Evolutionary conservation across 2,329 filamentous ascomycete species (phyloP).

Genomic region (Nothophaeocryptopus gaeumannii): DNA sequence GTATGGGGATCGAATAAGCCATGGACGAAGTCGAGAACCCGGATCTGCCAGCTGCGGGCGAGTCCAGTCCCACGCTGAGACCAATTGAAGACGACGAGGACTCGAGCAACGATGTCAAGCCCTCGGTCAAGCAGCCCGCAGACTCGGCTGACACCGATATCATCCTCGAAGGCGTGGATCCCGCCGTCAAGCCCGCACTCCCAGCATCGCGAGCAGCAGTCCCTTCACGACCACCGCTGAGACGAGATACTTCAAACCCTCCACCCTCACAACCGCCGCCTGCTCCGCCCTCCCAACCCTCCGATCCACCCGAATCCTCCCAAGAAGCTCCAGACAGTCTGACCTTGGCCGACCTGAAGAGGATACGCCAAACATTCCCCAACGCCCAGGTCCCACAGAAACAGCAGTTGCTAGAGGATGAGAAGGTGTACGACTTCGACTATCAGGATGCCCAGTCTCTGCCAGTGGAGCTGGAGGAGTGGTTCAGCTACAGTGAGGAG

Average conservation of each 20-base stretch:
- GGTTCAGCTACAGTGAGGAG: conserved; percentile 89
- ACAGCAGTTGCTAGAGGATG: conserved; percentile 31
- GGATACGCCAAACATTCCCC: conserved; percentile 45
- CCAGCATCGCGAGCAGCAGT: conserved; percentile 22
- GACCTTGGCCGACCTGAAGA: conserved; percentile 48
- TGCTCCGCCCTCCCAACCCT: conserved; percentile 39
- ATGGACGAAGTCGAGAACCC: conserved; percentile 42
- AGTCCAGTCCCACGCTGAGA: conserved; percentile 32
- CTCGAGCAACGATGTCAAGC: conserved; percentile 8
- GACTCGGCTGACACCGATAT: conserved; percentile 20
- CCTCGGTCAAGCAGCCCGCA: conserved; percentile 7
- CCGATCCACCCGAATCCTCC: conserved; percentile 27
- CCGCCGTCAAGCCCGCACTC: conserved; percentile 15
- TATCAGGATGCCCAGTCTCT: conserved; percentile 56
- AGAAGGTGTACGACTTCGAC: conserved; percentile 70
- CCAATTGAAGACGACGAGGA: conserved; percentile 27
- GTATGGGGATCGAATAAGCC: background rate
- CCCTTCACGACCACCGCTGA: conserved; percentile 38
- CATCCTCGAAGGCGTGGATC: conserved; percentile 16
- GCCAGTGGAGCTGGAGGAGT: conserved; percentile 90
- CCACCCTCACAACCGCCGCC: conserved; percentile 45
- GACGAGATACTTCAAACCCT: conserved; percentile 41
- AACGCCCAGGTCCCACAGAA: conserved; percentile 35
- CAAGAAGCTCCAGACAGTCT: conserved; percentile 43
- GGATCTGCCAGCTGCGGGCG: conserved; percentile 33